Base-by-base conservation (phyloP, 192 early-diverging fungal species). In the Podila verticillata region DNA sequence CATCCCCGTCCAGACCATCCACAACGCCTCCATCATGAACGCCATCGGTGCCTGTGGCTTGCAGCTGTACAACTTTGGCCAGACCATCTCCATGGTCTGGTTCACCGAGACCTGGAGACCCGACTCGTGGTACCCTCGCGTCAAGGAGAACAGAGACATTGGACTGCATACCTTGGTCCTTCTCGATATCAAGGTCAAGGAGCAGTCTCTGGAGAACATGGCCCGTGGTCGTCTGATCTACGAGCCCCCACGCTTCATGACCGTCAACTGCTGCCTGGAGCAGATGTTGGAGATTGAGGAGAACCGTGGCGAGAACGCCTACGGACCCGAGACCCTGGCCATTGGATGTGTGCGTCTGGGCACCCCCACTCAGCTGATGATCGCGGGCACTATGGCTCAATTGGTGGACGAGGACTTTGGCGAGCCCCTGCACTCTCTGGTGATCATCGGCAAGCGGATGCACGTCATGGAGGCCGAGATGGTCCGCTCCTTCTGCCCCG, bases 11-110 rank as follows among this genome's bases (percentile, higher is more conserved):
- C 86, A 92, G 35, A 90, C 91, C 19, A 98, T 99, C 72, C 98
- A 99, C 85, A 99, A 99, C 82, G 96, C 98, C n/a, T 97, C 96
- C 58, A 98, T 99, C 85, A 96, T 99, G 96, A 99, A 98, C 83
- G 98, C 97, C 10, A 88, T 97, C 36, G 97, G 98, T 19, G 94
- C 92, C 54, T 97, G 95, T 61, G 98, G 98, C 5, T 86, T 99
- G 47, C 96, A 98, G 83, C 88, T 99, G 22, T 99, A 99, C 87
- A 95, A 92, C 87, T 98, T 98, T 88, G 98, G 98, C 19, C 96
- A 96, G 80, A 96, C 97, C n/a, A 92, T 99, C 31, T 99, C 98
- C 20, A 95, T 99, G 69, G 96, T 97, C 5, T 99, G 98, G 82
- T 98, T 99, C 86, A 96, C 95, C 2, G 96, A 97, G 19, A 91